Percentiles rank a stretch among this genome's conserved stretches.
Evolutionary conservation across 306 rosid genomes (phyloP).

Genomic region (Urtica urens): DNA sequence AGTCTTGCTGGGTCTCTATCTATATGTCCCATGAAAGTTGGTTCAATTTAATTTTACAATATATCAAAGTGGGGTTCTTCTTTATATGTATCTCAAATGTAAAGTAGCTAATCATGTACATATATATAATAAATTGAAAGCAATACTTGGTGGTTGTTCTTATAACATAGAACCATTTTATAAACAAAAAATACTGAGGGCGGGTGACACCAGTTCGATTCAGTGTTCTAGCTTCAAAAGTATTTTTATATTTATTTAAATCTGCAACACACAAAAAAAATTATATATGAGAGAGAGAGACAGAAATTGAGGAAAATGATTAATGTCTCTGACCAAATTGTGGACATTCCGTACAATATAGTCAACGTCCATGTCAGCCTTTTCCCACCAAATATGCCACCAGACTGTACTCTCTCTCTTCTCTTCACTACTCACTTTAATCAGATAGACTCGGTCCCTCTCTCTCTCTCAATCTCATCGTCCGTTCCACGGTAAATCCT

Average conservation of each 20-base stretch:
- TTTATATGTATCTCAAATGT: too few species aligned
- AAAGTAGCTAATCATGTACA: too few species aligned
- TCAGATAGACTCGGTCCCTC: slow-evolving; percentile 2
- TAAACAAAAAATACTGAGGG: too few species aligned
- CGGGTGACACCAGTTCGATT: too few species aligned
- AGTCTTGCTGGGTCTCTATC: not conserved
- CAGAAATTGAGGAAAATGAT: not conserved
- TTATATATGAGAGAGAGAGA: not conserved
- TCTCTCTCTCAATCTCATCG: not conserved
- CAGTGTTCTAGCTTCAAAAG: too few species aligned
- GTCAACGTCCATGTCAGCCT: slow-evolving; percentile 51
- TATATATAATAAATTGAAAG: not conserved
- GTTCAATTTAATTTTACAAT: not conserved
- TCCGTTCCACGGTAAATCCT: not conserved
- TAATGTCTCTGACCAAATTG: slow-evolving; percentile 11
- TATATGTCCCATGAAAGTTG: not conserved
- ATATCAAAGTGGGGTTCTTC: not conserved
- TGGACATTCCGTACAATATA: slow-evolving; percentile 27
- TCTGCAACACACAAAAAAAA: not conserved
- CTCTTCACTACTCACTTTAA: slow-evolving; percentile 7
- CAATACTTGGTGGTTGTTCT: too few species aligned
- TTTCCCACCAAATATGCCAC: slow-evolving; percentile 19
- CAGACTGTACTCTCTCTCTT: slow-evolving; percentile 2
- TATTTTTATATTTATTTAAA: not conserved
- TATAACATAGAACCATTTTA: too few species aligned